phyloP scores from a whole-genome alignment of 345 rosid genomes.

The Noccaea bulbosa region DNA sequence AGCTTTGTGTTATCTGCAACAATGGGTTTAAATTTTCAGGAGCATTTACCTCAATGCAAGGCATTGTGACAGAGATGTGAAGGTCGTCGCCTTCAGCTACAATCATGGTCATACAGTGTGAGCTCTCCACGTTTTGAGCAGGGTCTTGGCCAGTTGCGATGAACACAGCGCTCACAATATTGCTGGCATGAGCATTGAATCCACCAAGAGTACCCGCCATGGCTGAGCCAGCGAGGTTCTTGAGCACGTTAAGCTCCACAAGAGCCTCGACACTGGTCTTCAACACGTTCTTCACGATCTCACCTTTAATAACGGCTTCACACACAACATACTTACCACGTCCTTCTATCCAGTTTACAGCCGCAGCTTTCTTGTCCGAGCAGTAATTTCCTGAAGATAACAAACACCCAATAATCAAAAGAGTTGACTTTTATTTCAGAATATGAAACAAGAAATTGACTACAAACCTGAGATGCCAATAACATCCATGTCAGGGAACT shows the following conservation, averaged over 20 bases:
- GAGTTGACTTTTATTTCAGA: constrained; percentile 2
- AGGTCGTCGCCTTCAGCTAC: constrained; percentile 69
- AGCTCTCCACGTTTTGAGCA: constrained; percentile 83
- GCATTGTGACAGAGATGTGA: constrained; percentile 76
- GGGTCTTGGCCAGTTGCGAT: constrained; percentile 88
- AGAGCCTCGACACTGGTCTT: constrained; percentile 67
- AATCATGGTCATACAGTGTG: constrained; percentile 79
- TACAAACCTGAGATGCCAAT: constrained; percentile 60
- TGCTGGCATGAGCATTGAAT: constrained; percentile 80
- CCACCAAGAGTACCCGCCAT: constrained; percentile 84
- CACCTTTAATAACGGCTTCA: constrained; percentile 64
- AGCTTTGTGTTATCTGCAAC: neutral
- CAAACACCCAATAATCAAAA: constrained; percentile 7
- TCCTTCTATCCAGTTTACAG: constrained; percentile 80
- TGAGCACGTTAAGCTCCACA: constrained; percentile 71
- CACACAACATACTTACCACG: constrained; percentile 76
- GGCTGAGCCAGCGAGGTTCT: constrained; percentile 81
- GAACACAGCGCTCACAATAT: constrained; percentile 67
- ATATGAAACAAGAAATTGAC: neutral
- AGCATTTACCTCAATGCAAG: constrained; percentile 60
- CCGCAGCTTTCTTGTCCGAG: constrained; percentile 72
- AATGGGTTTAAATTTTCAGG: neutral
- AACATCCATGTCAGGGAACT: constrained; percentile 64
- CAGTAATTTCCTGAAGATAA: constrained; percentile 68
- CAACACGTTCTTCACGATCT: constrained; percentile 63